A percentile compares a stretch with the other conserved stretches of the same genome.
Conservation (phyloP, 2,329 filamentous ascomycete species). For the Triangularia verruculosa region DNA sequence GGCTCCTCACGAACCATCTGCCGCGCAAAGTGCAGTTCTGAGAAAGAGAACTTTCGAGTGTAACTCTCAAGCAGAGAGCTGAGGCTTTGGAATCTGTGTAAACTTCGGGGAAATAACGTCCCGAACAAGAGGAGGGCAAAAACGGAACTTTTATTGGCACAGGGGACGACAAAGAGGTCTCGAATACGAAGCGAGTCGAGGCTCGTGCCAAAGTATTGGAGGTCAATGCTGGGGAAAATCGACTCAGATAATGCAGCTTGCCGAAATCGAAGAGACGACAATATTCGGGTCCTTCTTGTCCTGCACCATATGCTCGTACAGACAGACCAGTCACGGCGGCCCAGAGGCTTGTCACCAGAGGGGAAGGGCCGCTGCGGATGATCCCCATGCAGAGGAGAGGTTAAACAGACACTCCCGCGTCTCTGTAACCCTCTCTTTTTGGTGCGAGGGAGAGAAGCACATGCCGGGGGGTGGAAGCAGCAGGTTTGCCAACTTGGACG, state of each 20-base stretch:
- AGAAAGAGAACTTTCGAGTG: neutral
- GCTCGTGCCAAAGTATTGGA: slow-evolving; percentile 9
- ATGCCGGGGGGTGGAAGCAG: neutral
- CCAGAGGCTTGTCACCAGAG: neutral
- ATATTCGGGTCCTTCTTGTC: neutral
- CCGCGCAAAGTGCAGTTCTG: neutral
- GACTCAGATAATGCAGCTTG: slow-evolving; percentile 1
- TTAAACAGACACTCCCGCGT: neutral
- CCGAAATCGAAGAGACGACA: slow-evolving; percentile 1
- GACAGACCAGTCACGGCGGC: neutral
- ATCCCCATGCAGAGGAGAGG: slow-evolving; percentile 3
- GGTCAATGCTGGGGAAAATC: neutral
- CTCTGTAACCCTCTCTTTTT: neutral
- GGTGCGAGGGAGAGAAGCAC: neutral
- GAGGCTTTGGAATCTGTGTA: neutral
- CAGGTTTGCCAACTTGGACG: neutral
- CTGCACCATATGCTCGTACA: neutral
- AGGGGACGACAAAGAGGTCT: neutral
- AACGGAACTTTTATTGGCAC: neutral
- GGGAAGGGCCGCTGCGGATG: slow-evolving; percentile 4
- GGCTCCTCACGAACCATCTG: neutral
- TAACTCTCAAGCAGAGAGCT: neutral
- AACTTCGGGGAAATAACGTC: neutral
- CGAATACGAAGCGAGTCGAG: neutral
- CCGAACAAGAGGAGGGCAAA: neutral